Percentiles rank a stretch among this genome's conserved stretches.
Conservation (phyloP, 306 rosid genomes). For the Fragaria nilgerrensis region DNA sequence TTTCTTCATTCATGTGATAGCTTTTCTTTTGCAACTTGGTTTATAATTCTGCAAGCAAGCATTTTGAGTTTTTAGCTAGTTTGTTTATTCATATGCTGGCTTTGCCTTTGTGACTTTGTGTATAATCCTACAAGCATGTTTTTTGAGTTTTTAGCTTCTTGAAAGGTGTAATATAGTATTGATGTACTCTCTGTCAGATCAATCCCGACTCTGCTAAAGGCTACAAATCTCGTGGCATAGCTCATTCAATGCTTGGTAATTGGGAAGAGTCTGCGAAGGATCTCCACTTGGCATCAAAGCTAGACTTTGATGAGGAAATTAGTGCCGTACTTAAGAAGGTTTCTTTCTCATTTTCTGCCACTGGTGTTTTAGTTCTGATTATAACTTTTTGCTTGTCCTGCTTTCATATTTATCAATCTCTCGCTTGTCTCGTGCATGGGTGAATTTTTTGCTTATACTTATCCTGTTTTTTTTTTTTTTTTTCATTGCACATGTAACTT, state of each 20-base stretch:
- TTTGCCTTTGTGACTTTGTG: not conserved
- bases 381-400: not conserved
- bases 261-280: conserved; percentile 94
- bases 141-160: not conserved
- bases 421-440: not conserved
- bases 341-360: conserved; percentile 16
- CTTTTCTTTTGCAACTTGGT: not conserved
- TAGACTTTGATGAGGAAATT: conserved; percentile 87
- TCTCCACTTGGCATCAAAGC: conserved; percentile 80
- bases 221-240: conserved; percentile 84
- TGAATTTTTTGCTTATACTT: not conserved
- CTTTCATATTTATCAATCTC: not conserved
- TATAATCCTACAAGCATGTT: not conserved
- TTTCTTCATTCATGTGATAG: not conserved
- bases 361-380: not conserved
- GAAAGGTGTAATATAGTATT: not conserved
- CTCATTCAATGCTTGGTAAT: conserved; percentile 74
- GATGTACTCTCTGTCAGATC: conserved; percentile 42
- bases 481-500: not conserved
- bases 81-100: not conserved
- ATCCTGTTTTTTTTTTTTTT: not conserved
- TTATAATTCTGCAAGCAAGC: not conserved
- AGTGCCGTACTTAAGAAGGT: conserved; percentile 84
- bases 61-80: not conserved
- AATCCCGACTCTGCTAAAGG: conserved; percentile 97